These are phyloP conservation scores for Cryptococcus neoformans DNA, from an alignment of 1,284 basidiomycete species.

Conservation along the genomic window DNA sequence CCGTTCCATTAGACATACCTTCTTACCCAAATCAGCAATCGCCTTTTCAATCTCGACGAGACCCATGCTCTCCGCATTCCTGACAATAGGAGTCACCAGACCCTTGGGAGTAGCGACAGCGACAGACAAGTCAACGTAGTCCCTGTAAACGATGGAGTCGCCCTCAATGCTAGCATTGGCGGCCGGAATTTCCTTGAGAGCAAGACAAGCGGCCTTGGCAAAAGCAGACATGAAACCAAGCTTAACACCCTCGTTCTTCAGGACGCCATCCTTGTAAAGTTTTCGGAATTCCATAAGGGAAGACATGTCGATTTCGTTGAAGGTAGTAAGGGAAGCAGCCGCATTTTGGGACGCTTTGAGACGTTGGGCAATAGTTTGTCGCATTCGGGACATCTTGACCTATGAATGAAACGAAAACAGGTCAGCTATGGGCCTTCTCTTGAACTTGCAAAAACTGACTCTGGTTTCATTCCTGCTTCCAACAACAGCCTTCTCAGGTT, in stretches of 20 bases:
- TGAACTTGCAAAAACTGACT: neutral
- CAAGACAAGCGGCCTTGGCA: conserved; percentile 62
- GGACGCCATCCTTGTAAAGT: conserved; percentile 89
- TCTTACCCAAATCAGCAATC: conserved; percentile 51
- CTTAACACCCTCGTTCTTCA: conserved; percentile 94
- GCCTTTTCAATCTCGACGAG: conserved; percentile 83
- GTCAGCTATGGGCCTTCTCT: conserved; percentile 51
- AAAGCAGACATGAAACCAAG: conserved; percentile 99
- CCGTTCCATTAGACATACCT: conserved; percentile 54
- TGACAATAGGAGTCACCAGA: conserved; percentile 91
- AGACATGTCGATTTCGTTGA: conserved; percentile 99
- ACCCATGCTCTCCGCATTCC: conserved; percentile 83
- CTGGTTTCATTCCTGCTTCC: conserved; percentile 73
- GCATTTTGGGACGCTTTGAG: conserved; percentile 98
- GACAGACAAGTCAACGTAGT: conserved; percentile 91
- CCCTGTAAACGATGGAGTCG: conserved; percentile 92
- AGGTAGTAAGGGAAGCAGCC: conserved; percentile 94
- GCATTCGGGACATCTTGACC: conserved; percentile 99
- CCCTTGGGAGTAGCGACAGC: conserved; percentile 98
- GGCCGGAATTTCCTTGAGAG: conserved; percentile 89
- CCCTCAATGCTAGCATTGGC: conserved; percentile 93
- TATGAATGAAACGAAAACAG: conserved; percentile 32
- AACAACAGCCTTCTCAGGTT: conserved; percentile 12
- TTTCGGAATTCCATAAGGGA: conserved; percentile 89
- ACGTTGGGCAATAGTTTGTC: conserved; percentile 92